Conservation (phyloP, 148 eudicot genomes). For the Rhododendron ferrugineum region DNA sequence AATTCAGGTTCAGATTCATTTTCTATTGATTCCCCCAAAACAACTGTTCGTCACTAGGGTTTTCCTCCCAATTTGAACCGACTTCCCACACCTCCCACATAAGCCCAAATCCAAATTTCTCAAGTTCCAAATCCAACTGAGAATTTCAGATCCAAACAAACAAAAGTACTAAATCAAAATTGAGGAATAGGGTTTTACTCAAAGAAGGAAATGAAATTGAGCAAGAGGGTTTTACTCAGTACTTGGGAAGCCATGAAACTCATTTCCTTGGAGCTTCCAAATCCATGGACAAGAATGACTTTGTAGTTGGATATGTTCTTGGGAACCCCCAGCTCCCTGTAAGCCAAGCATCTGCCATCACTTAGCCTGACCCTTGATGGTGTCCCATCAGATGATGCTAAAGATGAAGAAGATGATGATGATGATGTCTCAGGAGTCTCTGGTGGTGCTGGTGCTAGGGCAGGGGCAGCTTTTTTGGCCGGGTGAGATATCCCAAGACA, state of each 20-base stretch:
- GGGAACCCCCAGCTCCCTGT: constrained; percentile 52
- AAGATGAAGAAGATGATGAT: constrained; percentile 16
- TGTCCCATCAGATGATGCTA: constrained; percentile 21
- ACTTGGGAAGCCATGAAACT: constrained; percentile 53
- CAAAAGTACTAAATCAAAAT: background rate
- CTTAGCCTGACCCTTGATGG: constrained; percentile 37
- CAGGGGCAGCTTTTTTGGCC: constrained; percentile 4
- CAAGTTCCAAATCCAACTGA: background rate
- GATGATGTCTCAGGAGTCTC: constrained; percentile 6
- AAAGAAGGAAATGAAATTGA: background rate
- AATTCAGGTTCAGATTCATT: background rate
- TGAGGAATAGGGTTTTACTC: background rate
- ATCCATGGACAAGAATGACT: constrained; percentile 62
- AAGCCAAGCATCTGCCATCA: constrained; percentile 63
- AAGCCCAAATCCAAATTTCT: background rate
- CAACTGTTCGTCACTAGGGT: background rate
- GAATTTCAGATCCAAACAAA: background rate
- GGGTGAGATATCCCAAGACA: constrained; percentile 18
- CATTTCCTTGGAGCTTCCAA: constrained; percentile 61
- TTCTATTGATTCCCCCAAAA: background rate
- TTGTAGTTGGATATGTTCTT: constrained; percentile 37
- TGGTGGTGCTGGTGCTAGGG: constrained; percentile 3
- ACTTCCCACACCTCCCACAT: background rate
- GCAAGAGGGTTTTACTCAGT: constrained; percentile 8
- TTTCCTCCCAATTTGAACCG: background rate